Base-by-base conservation (phyloP, 176 grass and related monocot genomes). In the Puccinellia tenuiflora region DNA sequence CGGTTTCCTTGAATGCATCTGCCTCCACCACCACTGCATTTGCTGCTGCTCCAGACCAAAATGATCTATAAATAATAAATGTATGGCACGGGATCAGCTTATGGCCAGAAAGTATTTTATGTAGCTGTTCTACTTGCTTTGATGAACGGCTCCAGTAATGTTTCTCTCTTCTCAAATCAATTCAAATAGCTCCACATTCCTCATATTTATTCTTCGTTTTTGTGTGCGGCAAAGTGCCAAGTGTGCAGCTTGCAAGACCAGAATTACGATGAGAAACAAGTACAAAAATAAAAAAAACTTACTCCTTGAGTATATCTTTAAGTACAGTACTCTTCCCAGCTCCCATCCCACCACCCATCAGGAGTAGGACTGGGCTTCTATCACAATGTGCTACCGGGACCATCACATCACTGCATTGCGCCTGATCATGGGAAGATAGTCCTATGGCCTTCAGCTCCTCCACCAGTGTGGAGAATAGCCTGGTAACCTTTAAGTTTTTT, bases 251-350 rank as follows among this genome's bases (percentile, higher is more conserved):
- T 52, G 2, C 12, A 68, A 77, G 14, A 77, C 7, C 2, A 77
- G 18, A 81, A 53, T n/a, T 34, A 62, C 25, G 20, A 5, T 50
- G 45, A 31, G 26, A 15, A 74, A 51, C 28, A 74, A 83, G n/a
- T 37, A 50, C 0, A 10, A 12, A 77, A 45, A 54, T n/a, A n/a
- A n/a, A 53, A 77, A 53, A 7, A 71, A 90, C 88, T 85, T 90
- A 98, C 96, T 95, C 96, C 35, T 90, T 90, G 28, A 93, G 83
- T 85, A 98, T 91, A 60, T 95, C 90, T 80, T 95, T 93, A 26
- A 98, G 92, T 21, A 98, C 89, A 33, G 92, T 98, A 87, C 96
- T 98, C 89, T 98, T 98, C 80, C 96, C 96, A 28, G 96, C 96
- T 76, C 96, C 96, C 96, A 95, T 98, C 6, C 96, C 92, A 14